phyloP scores from a whole-genome alignment of 495 filamentous ascomycete species.

The Aspergillus panamensis region DNA sequence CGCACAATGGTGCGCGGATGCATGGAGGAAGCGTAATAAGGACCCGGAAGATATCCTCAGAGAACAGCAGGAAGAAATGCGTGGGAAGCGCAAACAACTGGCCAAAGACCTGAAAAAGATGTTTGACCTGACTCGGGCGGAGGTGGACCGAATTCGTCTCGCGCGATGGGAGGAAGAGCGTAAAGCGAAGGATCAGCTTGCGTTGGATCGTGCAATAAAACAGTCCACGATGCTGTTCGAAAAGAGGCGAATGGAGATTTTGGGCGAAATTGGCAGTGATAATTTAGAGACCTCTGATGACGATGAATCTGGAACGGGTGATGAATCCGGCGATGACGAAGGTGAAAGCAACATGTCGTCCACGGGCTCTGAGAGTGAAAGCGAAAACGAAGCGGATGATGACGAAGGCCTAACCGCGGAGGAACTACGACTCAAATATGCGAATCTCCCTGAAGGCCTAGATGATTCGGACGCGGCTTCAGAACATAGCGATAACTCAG shows the following conservation, averaged over 20 bases:
- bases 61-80: slow-evolving; percentile 48
- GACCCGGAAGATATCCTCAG: slow-evolving; percentile 44
- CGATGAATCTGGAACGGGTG: slow-evolving; percentile 45
- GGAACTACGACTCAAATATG: slow-evolving; percentile 75
- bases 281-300: slow-evolving; percentile 45
- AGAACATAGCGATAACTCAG: slow-evolving; percentile 17
- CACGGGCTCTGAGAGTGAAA: slow-evolving; percentile 42
- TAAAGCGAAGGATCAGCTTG: slow-evolving; percentile 73
- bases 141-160: slow-evolving; percentile 69
- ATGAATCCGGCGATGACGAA: slow-evolving; percentile 44
- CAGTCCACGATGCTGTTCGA: slow-evolving; percentile 56
- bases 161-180: slow-evolving; percentile 82
- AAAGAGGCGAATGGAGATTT: slow-evolving; percentile 53
- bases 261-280: slow-evolving; percentile 42
- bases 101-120: slow-evolving; percentile 65
- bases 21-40: slow-evolving; percentile 45
- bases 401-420: slow-evolving; percentile 78
- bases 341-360: slow-evolving; percentile 72
- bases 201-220: slow-evolving; percentile 78
- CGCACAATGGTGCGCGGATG: slow-evolving; percentile 47
- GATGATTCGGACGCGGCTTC: slow-evolving; percentile 26
- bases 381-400: slow-evolving; percentile 49
- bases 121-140: slow-evolving; percentile 73
- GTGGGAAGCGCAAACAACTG: slow-evolving; percentile 63
- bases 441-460: slow-evolving; percentile 50